A percentile compares a stretch with the other conserved stretches of the same genome.
Evolutionary conservation across 2,329 filamentous ascomycete genomes (phyloP).

Genomic region (Pseudocercospora fuligena): DNA sequence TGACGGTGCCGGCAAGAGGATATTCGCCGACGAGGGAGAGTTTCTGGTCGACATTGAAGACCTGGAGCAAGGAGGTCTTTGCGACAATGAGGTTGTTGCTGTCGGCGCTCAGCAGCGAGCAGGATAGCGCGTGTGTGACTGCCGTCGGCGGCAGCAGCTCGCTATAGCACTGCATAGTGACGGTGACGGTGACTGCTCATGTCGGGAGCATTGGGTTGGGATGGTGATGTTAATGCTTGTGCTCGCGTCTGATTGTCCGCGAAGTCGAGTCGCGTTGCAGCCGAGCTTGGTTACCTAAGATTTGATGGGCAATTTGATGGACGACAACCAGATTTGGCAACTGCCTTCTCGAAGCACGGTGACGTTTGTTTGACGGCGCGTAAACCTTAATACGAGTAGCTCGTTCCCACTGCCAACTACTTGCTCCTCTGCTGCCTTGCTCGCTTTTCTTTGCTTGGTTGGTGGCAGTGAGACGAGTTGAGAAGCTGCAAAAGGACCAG

Average conservation of each 20-base stretch:
- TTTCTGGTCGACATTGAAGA: constrained; percentile 71
- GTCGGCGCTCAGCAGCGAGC: constrained; percentile 76
- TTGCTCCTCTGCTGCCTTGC: constrained; percentile 1
- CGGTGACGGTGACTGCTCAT: constrained; percentile 5
- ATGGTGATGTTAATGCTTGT: not conserved
- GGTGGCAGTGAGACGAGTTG: not conserved
- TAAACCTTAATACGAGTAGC: not conserved
- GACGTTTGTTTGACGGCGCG: not conserved
- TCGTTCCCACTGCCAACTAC: constrained; percentile 3
- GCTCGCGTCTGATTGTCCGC: not conserved
- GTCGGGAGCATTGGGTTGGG: not conserved
- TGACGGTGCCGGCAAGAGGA: constrained; percentile 80
- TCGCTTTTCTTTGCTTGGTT: not conserved
- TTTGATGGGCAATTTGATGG: not conserved
- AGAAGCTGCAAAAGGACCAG: not conserved
- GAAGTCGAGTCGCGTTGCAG: constrained; percentile 3
- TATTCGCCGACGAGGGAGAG: constrained; percentile 86
- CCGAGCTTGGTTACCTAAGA: not conserved
- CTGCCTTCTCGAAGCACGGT: not conserved
- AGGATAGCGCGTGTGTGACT: constrained; percentile 81
- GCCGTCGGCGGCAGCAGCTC: constrained; percentile 93
- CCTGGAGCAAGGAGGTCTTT: constrained; percentile 89
- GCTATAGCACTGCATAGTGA: constrained; percentile 90
- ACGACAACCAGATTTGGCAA: not conserved
- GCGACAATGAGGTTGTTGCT: constrained; percentile 87